Evolutionary conservation across 2,329 filamentous ascomycete species (phyloP).

Genomic region (Aureobasidium pullulans): DNA sequence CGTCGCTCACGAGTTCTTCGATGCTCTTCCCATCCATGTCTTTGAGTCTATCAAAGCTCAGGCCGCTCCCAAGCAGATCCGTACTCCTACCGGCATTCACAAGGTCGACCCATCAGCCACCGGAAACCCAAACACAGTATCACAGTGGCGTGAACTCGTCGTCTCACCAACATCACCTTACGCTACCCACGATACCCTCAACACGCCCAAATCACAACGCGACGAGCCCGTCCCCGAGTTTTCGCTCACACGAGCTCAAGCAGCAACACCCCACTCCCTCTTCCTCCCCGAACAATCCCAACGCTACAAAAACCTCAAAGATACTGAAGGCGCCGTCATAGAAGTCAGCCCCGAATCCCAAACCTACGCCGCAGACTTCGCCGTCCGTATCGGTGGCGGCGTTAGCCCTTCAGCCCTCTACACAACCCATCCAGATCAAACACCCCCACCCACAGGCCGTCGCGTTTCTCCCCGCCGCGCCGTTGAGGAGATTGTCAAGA

Average conservation of each 20-base stretch:
- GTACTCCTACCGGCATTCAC: slow-evolving; percentile 44
- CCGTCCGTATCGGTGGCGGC: slow-evolving; percentile 69
- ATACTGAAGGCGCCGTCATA: slow-evolving; percentile 61
- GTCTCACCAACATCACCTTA: slow-evolving; percentile 54
- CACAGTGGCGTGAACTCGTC: slow-evolving; percentile 77
- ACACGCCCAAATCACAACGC: slow-evolving; percentile 34
- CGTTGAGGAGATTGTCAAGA: slow-evolving; percentile 41
- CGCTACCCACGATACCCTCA: slow-evolving; percentile 48
- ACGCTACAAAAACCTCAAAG: slow-evolving; percentile 70
- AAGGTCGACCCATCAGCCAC: slow-evolving; percentile 23
- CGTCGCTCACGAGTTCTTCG: slow-evolving; percentile 96
- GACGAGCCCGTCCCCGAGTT: slow-evolving; percentile 62
- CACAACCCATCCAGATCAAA: slow-evolving; percentile 10
- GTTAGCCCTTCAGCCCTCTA: slow-evolving; percentile 12
- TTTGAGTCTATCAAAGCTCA: slow-evolving; percentile 64
- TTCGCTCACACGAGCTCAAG: slow-evolving; percentile 69
- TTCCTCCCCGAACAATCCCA: slow-evolving; percentile 76
- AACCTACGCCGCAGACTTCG: slow-evolving; percentile 73
- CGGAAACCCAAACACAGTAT: slow-evolving; percentile 32
- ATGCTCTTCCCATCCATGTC: slow-evolving; percentile 90
- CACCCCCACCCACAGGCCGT: background rate
- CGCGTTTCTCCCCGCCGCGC: background rate
- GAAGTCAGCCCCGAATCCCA: slow-evolving; percentile 87
- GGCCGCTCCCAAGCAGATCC: slow-evolving; percentile 30
- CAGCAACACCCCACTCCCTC: slow-evolving; percentile 71